Conservation (phyloP, 306 rosid genomes). For the Fagus sylvatica region DNA sequence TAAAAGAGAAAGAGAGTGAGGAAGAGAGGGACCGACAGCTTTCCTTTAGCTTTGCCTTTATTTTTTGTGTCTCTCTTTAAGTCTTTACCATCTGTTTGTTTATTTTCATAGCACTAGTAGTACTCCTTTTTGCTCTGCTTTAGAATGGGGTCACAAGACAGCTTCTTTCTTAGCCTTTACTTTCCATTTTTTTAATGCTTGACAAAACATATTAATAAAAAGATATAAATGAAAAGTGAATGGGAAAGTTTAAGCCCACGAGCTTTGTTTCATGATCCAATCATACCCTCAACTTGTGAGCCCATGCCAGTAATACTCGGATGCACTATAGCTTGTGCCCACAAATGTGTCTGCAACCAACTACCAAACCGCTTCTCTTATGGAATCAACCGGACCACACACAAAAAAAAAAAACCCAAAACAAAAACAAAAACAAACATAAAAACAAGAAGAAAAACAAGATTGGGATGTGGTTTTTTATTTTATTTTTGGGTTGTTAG, state of each 20-base stretch:
- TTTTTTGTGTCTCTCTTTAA: slow-evolving; percentile 24
- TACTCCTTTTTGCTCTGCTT: slow-evolving; percentile 43
- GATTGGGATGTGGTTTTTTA: neutral
- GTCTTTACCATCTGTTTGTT: slow-evolving; percentile 28
- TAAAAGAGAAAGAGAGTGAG: slow-evolving; percentile 43
- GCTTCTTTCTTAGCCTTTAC: slow-evolving; percentile 25
- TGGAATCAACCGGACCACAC: slow-evolving; percentile 41
- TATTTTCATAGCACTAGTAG: slow-evolving; percentile 21
- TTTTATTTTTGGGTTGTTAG: slow-evolving; percentile 26
- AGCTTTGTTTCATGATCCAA: slow-evolving; percentile 71
- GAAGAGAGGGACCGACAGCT: slow-evolving; percentile 51
- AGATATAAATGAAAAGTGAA: slow-evolving; percentile 27
- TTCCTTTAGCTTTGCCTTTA: slow-evolving; percentile 48
- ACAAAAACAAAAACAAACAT: neutral
- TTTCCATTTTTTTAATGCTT: slow-evolving; percentile 10
- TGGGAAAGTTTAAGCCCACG: slow-evolving; percentile 59
- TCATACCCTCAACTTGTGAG: slow-evolving; percentile 60
- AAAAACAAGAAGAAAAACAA: neutral
- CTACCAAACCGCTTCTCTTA: slow-evolving; percentile 24
- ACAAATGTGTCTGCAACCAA: slow-evolving; percentile 42
- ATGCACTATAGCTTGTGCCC: slow-evolving; percentile 22
- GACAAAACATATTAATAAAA: slow-evolving; percentile 17
- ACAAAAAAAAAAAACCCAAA: slow-evolving; percentile 11
- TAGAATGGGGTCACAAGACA: slow-evolving; percentile 52
- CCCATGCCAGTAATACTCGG: slow-evolving; percentile 39